phyloP scores from a whole-genome alignment of 2,329 filamentous ascomycete species.

The Alternaria panax region DNA sequence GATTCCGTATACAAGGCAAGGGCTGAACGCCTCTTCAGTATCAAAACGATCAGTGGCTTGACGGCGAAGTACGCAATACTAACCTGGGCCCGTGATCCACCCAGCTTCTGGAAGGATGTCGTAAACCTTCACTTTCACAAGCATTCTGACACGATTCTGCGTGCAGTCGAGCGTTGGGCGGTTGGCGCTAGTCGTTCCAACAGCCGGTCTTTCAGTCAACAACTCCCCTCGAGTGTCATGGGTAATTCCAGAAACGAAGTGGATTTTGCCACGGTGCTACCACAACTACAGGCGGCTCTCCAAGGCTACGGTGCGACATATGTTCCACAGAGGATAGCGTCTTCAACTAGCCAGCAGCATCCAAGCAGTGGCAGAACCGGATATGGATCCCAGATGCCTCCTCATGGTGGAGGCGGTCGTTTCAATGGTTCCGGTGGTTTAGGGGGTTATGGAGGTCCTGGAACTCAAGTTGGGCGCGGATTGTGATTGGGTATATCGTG shows the following conservation, averaged over 20 bases:
- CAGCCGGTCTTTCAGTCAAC: not conserved
- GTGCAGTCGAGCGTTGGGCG: conserved; percentile 15
- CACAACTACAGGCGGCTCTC: conserved; percentile 1
- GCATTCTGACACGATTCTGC: conserved; percentile 16
- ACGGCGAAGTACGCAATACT: not conserved
- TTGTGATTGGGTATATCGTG: not conserved
- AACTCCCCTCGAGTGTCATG: no score
- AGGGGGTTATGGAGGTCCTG: not conserved
- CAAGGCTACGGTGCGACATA: conserved; percentile 9
- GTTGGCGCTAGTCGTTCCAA: not conserved
- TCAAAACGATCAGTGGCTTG: not conserved
- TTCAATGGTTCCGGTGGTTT: not conserved
- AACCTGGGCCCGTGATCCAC: conserved; percentile 3
- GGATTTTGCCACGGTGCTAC: not conserved
- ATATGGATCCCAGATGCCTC: not conserved
- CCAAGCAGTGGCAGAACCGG: not conserved
- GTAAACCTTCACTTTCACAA: conserved; percentile 20
- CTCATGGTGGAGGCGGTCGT: not conserved
- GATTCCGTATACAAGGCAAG: not conserved
- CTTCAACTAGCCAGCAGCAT: not conserved
- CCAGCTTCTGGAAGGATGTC: conserved; percentile 22
- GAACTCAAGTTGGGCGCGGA: not conserved
- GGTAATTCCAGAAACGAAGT: no score
- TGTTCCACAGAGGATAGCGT: not conserved
- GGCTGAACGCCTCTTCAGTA: not conserved